Base-by-base conservation (phyloP, 371 early-diverging fungal genomes). In the Mucor ambiguus region DNA sequence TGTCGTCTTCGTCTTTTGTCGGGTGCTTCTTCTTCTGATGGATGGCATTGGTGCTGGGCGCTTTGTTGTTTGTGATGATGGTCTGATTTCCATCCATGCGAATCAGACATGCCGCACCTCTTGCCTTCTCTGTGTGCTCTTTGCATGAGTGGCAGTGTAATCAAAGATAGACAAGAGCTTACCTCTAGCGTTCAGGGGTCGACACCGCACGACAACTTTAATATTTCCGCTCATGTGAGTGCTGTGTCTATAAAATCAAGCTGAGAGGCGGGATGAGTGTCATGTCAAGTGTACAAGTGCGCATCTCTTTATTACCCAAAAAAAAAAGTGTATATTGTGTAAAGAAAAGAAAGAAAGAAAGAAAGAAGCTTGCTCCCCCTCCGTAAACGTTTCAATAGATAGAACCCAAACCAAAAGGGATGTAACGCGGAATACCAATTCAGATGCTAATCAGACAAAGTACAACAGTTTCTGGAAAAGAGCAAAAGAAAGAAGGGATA, bases 121-220 rank as follows among this genome's bases (percentile, higher is more conserved):
- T 81, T 30, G 86, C 77, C 56, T 81, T 75, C 71, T 90, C 90
- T 89, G 55, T 52, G 20, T 37, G 18, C 14, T 41, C 5, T 1
- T 38, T 16, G 41, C 41, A 41, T 41, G 5, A 41, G 41, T 41
- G 41, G 41, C 41, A 41, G 18, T 14, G 5, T 0, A 16, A 11
- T 41, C 14, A 37, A 6, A 41, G 1, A 22, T 11, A 35, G 12
- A 3, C 4, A 18, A 28, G 1, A 26, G 5, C 10, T 52, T 24
- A 83, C 91, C 93, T 79, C 92, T 82, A 49, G 84, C 71, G 69
- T 92, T 93, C 59, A 93, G 76, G 18, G 93, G 93, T 33, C 93
- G 86, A 76, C 90, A 90, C 46, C 93, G 85, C 56, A 93, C 93
- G 20, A 91, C 91, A 29, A 93, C 93, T 60, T 89, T 90, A 64